Evolutionary conservation across 306 rosid species (phyloP).

Genomic region (Mimosa pudica): DNA sequence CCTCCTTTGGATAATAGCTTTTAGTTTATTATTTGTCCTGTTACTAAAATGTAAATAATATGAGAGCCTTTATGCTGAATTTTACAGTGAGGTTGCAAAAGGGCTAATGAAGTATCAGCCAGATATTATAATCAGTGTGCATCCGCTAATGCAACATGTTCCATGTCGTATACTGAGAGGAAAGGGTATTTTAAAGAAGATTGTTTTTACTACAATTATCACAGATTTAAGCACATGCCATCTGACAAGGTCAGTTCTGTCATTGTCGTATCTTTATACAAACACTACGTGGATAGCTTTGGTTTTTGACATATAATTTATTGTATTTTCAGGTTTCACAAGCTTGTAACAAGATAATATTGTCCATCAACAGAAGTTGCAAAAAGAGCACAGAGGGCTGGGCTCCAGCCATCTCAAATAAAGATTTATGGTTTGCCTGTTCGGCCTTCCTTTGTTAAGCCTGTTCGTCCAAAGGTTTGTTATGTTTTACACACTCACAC

Average conservation of each 20-base stretch:
- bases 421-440: slow-evolving; percentile 22
- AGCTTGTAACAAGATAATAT: slow-evolving; percentile 97
- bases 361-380: slow-evolving; percentile 91
- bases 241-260: slow-evolving; percentile 83
- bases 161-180: slow-evolving; percentile 89
- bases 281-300: slow-evolving; percentile 16
- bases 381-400: slow-evolving; percentile 85
- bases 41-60: background rate
- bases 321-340: slow-evolving; percentile 82
- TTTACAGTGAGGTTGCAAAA: slow-evolving; percentile 67
- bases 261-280: background rate
- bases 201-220: slow-evolving; percentile 90
- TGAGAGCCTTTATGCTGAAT: background rate
- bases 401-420: slow-evolving; percentile 57
- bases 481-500: background rate
- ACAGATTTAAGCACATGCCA: slow-evolving; percentile 99
- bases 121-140: slow-evolving; percentile 95
- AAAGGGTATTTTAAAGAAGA: slow-evolving; percentile 84
- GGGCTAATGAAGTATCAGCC: slow-evolving; percentile 97
- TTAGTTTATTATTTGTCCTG: background rate
- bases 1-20: background rate
- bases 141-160: slow-evolving; percentile 97
- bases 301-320: slow-evolving; percentile 41
- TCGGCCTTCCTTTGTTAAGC: slow-evolving; percentile 56
- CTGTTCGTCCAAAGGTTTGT: slow-evolving; percentile 83